A percentile compares a stretch with the other conserved stretches of the same genome.
phyloP scores from a whole-genome alignment of 768 basidiomycete genomes.

The Russula foetens region DNA sequence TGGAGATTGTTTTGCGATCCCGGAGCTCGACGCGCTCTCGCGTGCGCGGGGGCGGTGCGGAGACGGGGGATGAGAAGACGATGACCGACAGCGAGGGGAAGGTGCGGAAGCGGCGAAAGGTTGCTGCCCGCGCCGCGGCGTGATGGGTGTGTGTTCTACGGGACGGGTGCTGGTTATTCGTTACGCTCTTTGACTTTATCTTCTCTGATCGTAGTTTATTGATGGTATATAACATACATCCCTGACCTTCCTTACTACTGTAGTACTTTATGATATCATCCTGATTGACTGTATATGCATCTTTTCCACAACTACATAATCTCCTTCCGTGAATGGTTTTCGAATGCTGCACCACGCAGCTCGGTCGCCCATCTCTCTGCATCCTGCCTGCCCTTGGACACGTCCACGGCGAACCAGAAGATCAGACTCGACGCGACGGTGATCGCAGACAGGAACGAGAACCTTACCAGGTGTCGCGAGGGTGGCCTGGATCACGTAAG shows the following conservation, averaged over 20 bases:
- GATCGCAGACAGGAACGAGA: constrained; percentile 74
- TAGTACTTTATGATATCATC: neutral
- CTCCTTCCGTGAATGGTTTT: too few species aligned
- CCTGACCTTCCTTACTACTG: too few species aligned
- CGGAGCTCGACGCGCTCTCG: constrained; percentile 11
- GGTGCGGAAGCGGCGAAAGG: constrained; percentile 10
- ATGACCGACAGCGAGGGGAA: constrained; percentile 5
- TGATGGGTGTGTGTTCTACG: neutral
- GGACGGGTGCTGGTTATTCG: neutral
- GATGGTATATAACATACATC: too few species aligned
- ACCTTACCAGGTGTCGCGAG: constrained; percentile 24
- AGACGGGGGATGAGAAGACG: constrained; percentile 13
- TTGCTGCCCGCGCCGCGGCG: neutral
- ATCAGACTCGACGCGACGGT: constrained; percentile 44
- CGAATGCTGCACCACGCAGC: too few species aligned
- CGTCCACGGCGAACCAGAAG: constrained; percentile 65
- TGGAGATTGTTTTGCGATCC: constrained; percentile 11
- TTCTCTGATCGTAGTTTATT: too few species aligned
- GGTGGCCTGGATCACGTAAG: too few species aligned
- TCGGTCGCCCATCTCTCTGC: too few species aligned
- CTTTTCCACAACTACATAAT: too few species aligned
- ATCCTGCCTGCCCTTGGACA: constrained; percentile 29
- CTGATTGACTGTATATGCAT: neutral
- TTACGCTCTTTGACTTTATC: neutral
- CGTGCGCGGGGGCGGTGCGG: constrained; percentile 2